phyloP scores from a whole-genome alignment of 306 rosid species.

The Inga oerstediana region DNA sequence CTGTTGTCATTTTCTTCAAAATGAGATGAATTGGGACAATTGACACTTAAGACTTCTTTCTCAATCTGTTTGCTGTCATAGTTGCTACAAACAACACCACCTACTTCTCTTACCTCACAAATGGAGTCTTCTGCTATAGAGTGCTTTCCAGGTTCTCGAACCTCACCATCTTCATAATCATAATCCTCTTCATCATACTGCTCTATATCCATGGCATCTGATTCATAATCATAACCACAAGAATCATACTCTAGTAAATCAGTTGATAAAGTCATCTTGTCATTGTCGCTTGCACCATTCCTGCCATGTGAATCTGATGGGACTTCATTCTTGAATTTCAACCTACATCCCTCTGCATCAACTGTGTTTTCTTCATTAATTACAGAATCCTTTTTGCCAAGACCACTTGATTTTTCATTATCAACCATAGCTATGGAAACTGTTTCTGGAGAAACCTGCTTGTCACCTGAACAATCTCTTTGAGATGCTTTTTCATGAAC shows the following conservation, averaged over 20 bases:
- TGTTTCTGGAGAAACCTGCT: slow-evolving; percentile 37
- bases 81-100: slow-evolving; percentile 36
- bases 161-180: slow-evolving; percentile 91
- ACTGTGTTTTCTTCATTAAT: slow-evolving; percentile 39
- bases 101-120: slow-evolving; percentile 63
- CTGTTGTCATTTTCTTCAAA: slow-evolving; percentile 41
- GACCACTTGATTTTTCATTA: slow-evolving; percentile 38
- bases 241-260: slow-evolving; percentile 71
- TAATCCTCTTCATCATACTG: slow-evolving; percentile 58
- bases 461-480: slow-evolving; percentile 40
- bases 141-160: slow-evolving; percentile 57
- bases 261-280: slow-evolving; percentile 66
- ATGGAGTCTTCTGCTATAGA: slow-evolving; percentile 44
- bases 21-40: slow-evolving; percentile 36
- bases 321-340: slow-evolving; percentile 50
- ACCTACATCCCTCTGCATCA: slow-evolving; percentile 32
- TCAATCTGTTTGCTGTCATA: slow-evolving; percentile 41
- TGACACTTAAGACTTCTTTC: slow-evolving; percentile 40
- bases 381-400: slow-evolving; percentile 32
- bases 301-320: slow-evolving; percentile 42
- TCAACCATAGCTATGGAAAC: slow-evolving; percentile 32
- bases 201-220: slow-evolving; percentile 65
- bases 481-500: slow-evolving; percentile 32
- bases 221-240: slow-evolving; percentile 71
- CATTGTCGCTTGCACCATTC: slow-evolving; percentile 74